Percentiles rank a stretch among this genome's conserved stretches.
These are phyloP conservation scores for Catharanthus roseus DNA, from an alignment of 257 asterid genomes.

Conservation along the genomic window DNA sequence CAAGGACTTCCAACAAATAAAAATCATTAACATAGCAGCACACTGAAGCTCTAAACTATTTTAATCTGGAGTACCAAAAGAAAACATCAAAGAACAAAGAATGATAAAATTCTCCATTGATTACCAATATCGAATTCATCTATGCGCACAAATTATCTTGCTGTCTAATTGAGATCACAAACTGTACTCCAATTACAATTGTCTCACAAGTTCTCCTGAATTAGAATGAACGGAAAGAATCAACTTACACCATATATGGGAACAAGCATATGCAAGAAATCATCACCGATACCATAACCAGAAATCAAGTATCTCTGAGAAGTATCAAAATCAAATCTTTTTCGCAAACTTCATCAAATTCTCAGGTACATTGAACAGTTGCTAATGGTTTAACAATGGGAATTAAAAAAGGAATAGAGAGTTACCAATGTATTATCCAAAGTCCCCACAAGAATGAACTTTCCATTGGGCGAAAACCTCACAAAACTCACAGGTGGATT, in stretches of 20 bases:
- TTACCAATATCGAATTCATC: neutral
- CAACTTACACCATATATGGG: neutral
- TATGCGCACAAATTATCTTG: neutral
- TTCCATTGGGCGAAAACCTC: slow-evolving; percentile 92
- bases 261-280: neutral
- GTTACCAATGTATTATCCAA: slow-evolving; percentile 83
- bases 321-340: slow-evolving; percentile 2
- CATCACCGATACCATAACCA: neutral
- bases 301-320: neutral
- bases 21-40: neutral
- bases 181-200: neutral
- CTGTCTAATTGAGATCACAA: neutral
- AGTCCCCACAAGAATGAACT: slow-evolving; percentile 83
- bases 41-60: neutral
- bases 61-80: neutral
- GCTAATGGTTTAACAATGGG: neutral
- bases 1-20: neutral
- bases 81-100: neutral
- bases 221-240: neutral
- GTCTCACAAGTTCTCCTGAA: neutral
- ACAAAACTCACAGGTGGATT: slow-evolving; percentile 94
- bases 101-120: neutral
- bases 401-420: slow-evolving; percentile 6
- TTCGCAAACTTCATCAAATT: neutral
- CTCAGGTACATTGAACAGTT: too few species aligned